Evolutionary conservation across 108 stramenopile genomes (phyloP), one percentile per base, ranked within the genome.

Genomic region (Schizochytrium sp.): DNA sequence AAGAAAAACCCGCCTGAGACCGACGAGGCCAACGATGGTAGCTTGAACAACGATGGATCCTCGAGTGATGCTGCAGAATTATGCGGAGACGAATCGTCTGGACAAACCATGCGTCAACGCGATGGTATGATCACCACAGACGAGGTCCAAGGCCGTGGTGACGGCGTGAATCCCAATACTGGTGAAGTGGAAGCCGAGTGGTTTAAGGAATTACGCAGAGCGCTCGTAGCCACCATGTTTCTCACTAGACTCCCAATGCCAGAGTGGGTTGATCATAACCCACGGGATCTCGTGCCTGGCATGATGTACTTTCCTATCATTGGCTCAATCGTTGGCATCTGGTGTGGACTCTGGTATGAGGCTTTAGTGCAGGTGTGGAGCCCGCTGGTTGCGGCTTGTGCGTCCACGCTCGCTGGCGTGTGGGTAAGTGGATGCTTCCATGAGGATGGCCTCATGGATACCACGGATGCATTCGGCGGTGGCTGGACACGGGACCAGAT

Each of bases 371-470:
- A 46, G 64, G 53, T 89, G 3, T 89, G 64, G 64, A 72, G n/a
- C 10, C 88, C 72, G 45, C 94, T 94, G 49, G 13, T 91, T 40
- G 61, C 87, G 2, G 89, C 92, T 44, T 87, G 95, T 8, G 92
- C 93, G 4, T 69, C 89, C 10, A 46, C 94, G 3, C 45, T 89
- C n/a, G 87, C 89, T 42, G 90, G 88, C 17, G 69, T 93, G 57
- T 92, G 87, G 56, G 45, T 95, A 1, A 96, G 95, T 41, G 95
- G 95, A 4, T 95, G 94, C 87, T 95, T 96, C 59, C 96, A 95
- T 69, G 96, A 96, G 88, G 96, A 96, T 91, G 96, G 96, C 58
- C 88, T 96, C 58, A 93, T 94, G 0, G 96, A 96, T 88, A 90
- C 91, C 13, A 90, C 92, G 3, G 95, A 95, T 88, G 91, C 91